Conservation (phyloP, 2,329 filamentous ascomycete genomes). For the Xylariaceae sp. region DNA sequence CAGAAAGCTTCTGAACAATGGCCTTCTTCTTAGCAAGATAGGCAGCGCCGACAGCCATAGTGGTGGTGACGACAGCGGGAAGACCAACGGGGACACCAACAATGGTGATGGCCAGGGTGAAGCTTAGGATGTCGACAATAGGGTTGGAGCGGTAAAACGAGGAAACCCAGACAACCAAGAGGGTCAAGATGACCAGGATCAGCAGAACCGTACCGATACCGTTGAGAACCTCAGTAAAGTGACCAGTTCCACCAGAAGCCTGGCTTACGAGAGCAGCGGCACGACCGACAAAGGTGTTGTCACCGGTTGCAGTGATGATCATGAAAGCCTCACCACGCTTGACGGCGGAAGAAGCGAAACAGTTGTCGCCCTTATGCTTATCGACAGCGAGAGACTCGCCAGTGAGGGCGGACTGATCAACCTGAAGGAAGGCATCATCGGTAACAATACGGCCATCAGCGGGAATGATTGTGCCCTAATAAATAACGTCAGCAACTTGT, state of each 20-base stretch:
- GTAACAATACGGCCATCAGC: slow-evolving; percentile 88
- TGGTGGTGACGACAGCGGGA: slow-evolving; percentile 90
- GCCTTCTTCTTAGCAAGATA: slow-evolving; percentile 93
- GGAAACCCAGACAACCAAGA: slow-evolving; percentile 83
- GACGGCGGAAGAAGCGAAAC: slow-evolving; percentile 85
- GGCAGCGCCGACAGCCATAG: slow-evolving; percentile 91
- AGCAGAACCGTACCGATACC: slow-evolving; percentile 83
- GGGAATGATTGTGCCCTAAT: slow-evolving; percentile 80
- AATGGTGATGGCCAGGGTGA: slow-evolving; percentile 88
- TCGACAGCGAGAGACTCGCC: slow-evolving; percentile 91
- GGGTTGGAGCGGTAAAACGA: slow-evolving; percentile 87
- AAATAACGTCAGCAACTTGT: slow-evolving; percentile 28
- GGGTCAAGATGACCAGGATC: slow-evolving; percentile 79
- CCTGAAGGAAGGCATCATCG: slow-evolving; percentile 83
- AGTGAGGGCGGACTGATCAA: slow-evolving; percentile 91
- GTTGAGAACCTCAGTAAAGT: slow-evolving; percentile 92
- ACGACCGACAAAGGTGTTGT: slow-evolving; percentile 89
- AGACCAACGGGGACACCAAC: slow-evolving; percentile 94
- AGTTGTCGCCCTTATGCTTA: slow-evolving; percentile 81
- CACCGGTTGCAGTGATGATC: slow-evolving; percentile 83
- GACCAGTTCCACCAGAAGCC: slow-evolving; percentile 75
- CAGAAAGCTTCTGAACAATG: slow-evolving; percentile 90
- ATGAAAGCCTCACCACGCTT: slow-evolving; percentile 90
- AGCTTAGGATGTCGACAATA: slow-evolving; percentile 80
- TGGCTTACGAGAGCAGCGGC: slow-evolving; percentile 85